phyloP scores from a whole-genome alignment of 768 basidiomycete species.

The Chalciporus piperatus region DNA sequence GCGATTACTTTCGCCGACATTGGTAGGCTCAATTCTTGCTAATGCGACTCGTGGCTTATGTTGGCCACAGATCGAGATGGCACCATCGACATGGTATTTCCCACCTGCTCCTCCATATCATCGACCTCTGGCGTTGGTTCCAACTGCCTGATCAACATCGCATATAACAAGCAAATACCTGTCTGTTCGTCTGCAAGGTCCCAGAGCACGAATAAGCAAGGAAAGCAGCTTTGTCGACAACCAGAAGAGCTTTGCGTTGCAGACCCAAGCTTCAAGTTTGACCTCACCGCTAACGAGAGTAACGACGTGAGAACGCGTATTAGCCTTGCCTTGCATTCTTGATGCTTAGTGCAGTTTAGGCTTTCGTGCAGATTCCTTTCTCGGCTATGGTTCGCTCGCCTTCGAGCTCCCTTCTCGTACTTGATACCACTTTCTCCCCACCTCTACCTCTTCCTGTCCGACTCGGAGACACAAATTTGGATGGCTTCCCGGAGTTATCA shows the following conservation, averaged over 20 bases:
- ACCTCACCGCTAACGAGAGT: slow-evolving; percentile 48
- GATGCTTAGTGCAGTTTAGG: slow-evolving; percentile 37
- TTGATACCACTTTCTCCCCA: slow-evolving; percentile 64
- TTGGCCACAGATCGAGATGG: slow-evolving; percentile 78
- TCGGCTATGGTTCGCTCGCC: slow-evolving; percentile 52
- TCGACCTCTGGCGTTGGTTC: slow-evolving; percentile 65
- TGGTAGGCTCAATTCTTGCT: slow-evolving; percentile 45
- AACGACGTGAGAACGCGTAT: slow-evolving; percentile 45
- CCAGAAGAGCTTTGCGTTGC: slow-evolving; percentile 80
- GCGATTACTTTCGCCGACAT: slow-evolving; percentile 88
- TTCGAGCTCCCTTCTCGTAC: slow-evolving; percentile 59
- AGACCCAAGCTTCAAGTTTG: slow-evolving; percentile 78
- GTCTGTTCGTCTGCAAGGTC: slow-evolving; percentile 65
- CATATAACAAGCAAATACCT: slow-evolving; percentile 87
- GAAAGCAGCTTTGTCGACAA: slow-evolving; percentile 60
- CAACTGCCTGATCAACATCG: slow-evolving; percentile 84
- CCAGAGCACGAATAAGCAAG: slow-evolving; percentile 44
- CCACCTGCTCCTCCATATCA: slow-evolving; percentile 76
- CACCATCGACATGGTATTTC: slow-evolving; percentile 92
- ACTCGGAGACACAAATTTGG: slow-evolving; percentile 87
- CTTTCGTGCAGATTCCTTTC: slow-evolving; percentile 65
- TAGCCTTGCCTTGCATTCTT: neutral
- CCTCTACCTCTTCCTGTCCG: slow-evolving; percentile 74
- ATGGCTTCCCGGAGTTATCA: slow-evolving; percentile 91
- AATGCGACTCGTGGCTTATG: neutral